Conservation (phyloP, 495 filamentous ascomycete genomes). For the Endocarpon pusillum region DNA sequence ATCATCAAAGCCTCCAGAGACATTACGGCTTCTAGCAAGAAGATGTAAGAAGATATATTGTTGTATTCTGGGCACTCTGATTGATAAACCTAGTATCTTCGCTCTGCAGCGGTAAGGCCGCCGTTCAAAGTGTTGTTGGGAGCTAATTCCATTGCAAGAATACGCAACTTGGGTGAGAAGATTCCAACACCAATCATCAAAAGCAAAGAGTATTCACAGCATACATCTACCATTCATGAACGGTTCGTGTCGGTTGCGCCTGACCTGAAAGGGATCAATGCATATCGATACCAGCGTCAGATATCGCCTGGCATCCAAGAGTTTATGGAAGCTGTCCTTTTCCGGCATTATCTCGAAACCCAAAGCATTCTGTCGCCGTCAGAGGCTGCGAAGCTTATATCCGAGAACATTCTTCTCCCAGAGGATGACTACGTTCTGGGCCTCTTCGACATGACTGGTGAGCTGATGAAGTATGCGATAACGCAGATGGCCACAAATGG, state of each 20-base stretch:
- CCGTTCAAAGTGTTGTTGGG: background rate
- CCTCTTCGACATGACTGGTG: conserved; percentile 80
- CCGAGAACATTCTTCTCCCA: conserved; percentile 40
- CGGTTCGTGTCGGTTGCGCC: conserved; percentile 48
- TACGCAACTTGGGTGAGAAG: too few relatives aligned
- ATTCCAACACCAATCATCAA: conserved; percentile 1
- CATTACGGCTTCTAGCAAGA: conserved; percentile 87
- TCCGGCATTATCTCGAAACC: conserved; percentile 69
- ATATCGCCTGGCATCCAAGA: conserved; percentile 73
- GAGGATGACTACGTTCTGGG: conserved; percentile 80
- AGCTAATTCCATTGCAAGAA: too few relatives aligned
- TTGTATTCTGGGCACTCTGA: conserved; percentile 1
- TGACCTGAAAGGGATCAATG: conserved; percentile 61
- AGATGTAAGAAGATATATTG: conserved; percentile 46
- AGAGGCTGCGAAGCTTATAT: conserved; percentile 36
- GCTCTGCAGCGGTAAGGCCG: conserved; percentile 61
- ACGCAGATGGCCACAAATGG: conserved; percentile 54
- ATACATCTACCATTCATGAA: conserved; percentile 53
- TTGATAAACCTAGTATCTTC: conserved; percentile 52
- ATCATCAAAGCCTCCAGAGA: conserved; percentile 80
- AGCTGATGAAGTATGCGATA: conserved; percentile 92
- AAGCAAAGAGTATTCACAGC: conserved; percentile 18
- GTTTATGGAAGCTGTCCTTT: conserved; percentile 72
- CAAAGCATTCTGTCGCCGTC: conserved; percentile 54
- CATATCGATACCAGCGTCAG: conserved; percentile 65